phyloP scores from a whole-genome alignment of 163 green algal species.

The Chloromonas sp. region DNA sequence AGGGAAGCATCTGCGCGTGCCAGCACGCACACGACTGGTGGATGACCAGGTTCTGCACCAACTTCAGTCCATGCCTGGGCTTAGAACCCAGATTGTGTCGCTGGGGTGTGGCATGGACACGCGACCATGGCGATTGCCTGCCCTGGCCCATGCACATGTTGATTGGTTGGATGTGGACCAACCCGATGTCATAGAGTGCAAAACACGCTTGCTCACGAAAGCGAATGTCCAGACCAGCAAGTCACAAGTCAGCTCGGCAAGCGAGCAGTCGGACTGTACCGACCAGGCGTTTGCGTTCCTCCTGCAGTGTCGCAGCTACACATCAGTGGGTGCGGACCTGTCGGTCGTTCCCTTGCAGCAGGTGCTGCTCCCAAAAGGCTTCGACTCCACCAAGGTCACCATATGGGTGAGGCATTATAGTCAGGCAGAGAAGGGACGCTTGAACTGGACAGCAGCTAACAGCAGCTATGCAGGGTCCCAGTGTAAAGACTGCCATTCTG shows the following conservation, averaged over 20 bases:
- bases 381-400: constrained; percentile 36
- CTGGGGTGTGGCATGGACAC: constrained; percentile 57
- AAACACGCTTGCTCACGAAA: neutral
- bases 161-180: constrained; percentile 51
- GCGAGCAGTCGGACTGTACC: too few species aligned
- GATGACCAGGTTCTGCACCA: constrained; percentile 31
- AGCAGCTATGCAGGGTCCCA: too few species aligned
- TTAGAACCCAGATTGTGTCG: constrained; percentile 29
- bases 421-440: too few species aligned
- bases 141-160: constrained; percentile 16
- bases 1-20: constrained; percentile 37
- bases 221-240: too few species aligned
- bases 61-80: constrained; percentile 6
- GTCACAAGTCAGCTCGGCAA: too few species aligned
- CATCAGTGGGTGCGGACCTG: neutral
- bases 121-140: constrained; percentile 43
- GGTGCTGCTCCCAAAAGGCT: constrained; percentile 18
- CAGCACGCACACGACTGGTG: constrained; percentile 32
- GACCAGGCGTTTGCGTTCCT: neutral
- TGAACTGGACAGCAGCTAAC: too few species aligned
- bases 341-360: constrained; percentile 29
- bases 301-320: neutral
- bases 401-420: neutral
- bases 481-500: too few species aligned
- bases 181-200: constrained; percentile 14